Evolutionary conservation across 805 yeast species (phyloP).

Genomic region (Monosporozyma unispora): DNA sequence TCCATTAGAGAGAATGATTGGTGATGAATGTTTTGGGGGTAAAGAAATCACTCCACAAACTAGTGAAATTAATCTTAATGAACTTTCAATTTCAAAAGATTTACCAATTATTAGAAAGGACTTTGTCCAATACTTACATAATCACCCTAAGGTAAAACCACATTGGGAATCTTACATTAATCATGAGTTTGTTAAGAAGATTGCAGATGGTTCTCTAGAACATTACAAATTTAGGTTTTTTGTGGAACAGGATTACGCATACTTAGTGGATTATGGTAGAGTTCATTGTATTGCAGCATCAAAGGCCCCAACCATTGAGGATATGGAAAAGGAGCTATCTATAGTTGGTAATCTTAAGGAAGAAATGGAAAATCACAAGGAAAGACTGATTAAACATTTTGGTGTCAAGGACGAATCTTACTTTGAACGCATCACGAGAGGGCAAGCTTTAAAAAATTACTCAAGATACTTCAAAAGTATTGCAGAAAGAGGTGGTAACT

Average conservation of each 20-base stretch:
- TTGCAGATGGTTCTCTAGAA: slow-evolving; percentile 46
- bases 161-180: slow-evolving; percentile 51
- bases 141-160: slow-evolving; percentile 46
- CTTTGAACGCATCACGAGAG: slow-evolving; percentile 40
- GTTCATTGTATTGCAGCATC: slow-evolving; percentile 57
- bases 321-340: slow-evolving; percentile 41
- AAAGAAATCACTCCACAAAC: slow-evolving; percentile 8
- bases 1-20: slow-evolving; percentile 30
- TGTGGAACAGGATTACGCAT: slow-evolving; percentile 53
- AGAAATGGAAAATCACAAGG: slow-evolving; percentile 50
- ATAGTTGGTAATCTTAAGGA: slow-evolving; percentile 43
- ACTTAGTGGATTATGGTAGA: slow-evolving; percentile 58
- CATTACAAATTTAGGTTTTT: slow-evolving; percentile 44
- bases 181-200: slow-evolving; percentile 50
- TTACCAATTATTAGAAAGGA: slow-evolving; percentile 8
- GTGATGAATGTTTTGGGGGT: slow-evolving; percentile 27
- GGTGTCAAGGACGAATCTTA: slow-evolving; percentile 35
- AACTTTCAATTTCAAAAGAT: slow-evolving; percentile 1
- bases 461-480: slow-evolving; percentile 49
- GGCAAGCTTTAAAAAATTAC: slow-evolving; percentile 51
- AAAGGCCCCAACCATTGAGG: slow-evolving; percentile 47
- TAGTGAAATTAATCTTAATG: background rate
- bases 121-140: slow-evolving; percentile 42
- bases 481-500: slow-evolving; percentile 45
- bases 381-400: slow-evolving; percentile 36